phyloP scores from a whole-genome alignment of 1,139 yeast species.

The Hyphopichia wangnamkhiaoensis region DNA sequence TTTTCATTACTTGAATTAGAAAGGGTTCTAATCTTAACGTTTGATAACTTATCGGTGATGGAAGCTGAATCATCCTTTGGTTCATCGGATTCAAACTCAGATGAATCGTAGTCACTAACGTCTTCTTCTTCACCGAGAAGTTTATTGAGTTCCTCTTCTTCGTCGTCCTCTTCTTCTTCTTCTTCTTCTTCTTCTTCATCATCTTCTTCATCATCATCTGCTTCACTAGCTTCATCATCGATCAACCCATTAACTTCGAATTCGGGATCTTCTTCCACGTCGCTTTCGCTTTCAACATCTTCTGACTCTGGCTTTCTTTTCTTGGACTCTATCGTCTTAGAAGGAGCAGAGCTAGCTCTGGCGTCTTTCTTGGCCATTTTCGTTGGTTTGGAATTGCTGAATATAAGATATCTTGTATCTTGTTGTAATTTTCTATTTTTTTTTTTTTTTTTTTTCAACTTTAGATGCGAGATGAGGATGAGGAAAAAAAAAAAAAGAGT shows the following conservation, averaged over 20 bases:
- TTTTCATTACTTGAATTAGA: constrained; percentile 39
- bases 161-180: constrained; percentile 29
- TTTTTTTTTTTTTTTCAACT: background rate
- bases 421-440: constrained; percentile 2
- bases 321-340: too few species aligned
- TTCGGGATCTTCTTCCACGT: constrained; percentile 25
- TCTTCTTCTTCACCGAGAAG: constrained; percentile 56
- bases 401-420: background rate
- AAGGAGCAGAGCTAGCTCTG: background rate
- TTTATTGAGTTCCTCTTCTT: constrained; percentile 63
- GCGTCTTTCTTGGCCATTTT: too few species aligned
- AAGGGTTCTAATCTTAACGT: constrained; percentile 51
- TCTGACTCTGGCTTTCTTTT: constrained; percentile 18
- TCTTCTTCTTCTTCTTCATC: constrained; percentile 28
- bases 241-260: constrained; percentile 30
- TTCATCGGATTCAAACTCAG: constrained; percentile 50
- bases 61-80: constrained; percentile 50
- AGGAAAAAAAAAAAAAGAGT: background rate
- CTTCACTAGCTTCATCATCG: constrained; percentile 27
- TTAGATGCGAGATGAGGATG: constrained; percentile 1
- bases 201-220: constrained; percentile 19
- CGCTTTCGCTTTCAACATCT: constrained; percentile 16
- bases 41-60: constrained; percentile 56
- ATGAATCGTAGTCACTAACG: constrained; percentile 33
- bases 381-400: too few species aligned